These are phyloP conservation scores for Exophiala dermatitidis DNA, from an alignment of 2,329 filamentous ascomycete species.

Conservation along the genomic window DNA sequence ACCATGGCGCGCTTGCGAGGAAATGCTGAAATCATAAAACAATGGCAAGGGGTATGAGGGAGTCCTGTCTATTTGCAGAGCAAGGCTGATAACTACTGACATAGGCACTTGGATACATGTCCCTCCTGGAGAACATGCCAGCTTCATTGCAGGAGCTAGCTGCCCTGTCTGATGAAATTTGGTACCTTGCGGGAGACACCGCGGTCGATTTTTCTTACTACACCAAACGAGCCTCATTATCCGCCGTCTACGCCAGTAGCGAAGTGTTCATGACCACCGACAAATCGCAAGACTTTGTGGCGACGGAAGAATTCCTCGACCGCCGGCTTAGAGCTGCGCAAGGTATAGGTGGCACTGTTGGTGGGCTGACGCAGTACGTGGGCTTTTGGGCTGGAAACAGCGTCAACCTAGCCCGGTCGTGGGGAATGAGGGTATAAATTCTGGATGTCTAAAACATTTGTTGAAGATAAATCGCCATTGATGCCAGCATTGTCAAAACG, in stretches of 20 bases:
- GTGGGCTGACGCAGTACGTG: constrained; percentile 66
- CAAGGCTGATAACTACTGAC: constrained; percentile 9
- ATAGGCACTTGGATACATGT: constrained; percentile 83
- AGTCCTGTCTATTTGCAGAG: neutral
- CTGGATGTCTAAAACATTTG: too few species aligned
- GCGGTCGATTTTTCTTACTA: constrained; percentile 88
- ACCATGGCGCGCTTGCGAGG: constrained; percentile 69
- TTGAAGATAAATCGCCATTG: too few species aligned
- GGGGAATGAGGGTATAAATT: constrained; percentile 66
- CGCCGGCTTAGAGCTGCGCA: constrained; percentile 65
- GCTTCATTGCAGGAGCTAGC: constrained; percentile 71
- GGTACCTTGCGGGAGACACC: constrained; percentile 74
- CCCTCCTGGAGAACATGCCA: constrained; percentile 69
- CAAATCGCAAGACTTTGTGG: constrained; percentile 60
- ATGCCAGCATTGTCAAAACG: too few species aligned
- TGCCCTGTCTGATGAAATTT: constrained; percentile 82
- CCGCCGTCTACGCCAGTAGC: constrained; percentile 64
- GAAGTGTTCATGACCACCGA: constrained; percentile 96
- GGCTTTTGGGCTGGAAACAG: constrained; percentile 70
- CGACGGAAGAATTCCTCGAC: constrained; percentile 73
- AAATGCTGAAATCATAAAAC: constrained; percentile 64
- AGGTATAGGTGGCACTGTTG: constrained; percentile 54
- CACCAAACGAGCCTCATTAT: constrained; percentile 57
- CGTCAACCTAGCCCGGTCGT: constrained; percentile 78
- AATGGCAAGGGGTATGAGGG: constrained; percentile 76